Percentiles rank a stretch among this genome's conserved stretches.
These are phyloP conservation scores for Striga asiatica DNA, from an alignment of 257 asterid genomes.

Conservation along the genomic window DNA sequence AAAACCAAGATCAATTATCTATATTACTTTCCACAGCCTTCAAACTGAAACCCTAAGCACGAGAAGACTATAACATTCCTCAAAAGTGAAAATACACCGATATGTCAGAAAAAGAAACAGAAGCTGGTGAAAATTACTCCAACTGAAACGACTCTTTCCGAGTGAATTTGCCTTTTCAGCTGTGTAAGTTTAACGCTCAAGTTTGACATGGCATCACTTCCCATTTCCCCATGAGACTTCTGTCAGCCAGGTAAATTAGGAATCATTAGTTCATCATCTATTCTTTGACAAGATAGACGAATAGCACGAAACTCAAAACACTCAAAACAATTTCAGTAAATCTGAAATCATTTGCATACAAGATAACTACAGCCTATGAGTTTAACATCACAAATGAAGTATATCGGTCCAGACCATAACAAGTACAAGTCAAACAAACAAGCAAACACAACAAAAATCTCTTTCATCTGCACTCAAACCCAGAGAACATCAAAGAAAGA, in stretches of 20 bases:
- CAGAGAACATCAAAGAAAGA: no score
- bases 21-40: not conserved
- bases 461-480: no score
- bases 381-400: no score
- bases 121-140: constrained; percentile 33
- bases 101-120: no score
- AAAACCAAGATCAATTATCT: not conserved
- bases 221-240: constrained; percentile 34
- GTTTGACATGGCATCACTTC: constrained; percentile 25
- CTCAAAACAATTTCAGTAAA: not conserved
- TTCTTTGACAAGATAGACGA: not conserved
- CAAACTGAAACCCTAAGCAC: not conserved
- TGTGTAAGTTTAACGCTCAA: constrained; percentile 35
- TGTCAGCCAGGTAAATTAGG: constrained; percentile 15
- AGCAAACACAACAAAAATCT: not conserved
- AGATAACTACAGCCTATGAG: not conserved
- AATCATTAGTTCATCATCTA: not conserved
- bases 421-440: not conserved
- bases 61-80: not conserved
- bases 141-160: constrained; percentile 44
- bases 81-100: constrained; percentile 1
- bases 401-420: no score
- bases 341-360: not conserved
- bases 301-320: not conserved
- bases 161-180: constrained; percentile 54